Percentiles rank a stretch among this genome's conserved stretches.
Conservation (phyloP, 2,329 filamentous ascomycete genomes). For the Alternaria alternata region DNA sequence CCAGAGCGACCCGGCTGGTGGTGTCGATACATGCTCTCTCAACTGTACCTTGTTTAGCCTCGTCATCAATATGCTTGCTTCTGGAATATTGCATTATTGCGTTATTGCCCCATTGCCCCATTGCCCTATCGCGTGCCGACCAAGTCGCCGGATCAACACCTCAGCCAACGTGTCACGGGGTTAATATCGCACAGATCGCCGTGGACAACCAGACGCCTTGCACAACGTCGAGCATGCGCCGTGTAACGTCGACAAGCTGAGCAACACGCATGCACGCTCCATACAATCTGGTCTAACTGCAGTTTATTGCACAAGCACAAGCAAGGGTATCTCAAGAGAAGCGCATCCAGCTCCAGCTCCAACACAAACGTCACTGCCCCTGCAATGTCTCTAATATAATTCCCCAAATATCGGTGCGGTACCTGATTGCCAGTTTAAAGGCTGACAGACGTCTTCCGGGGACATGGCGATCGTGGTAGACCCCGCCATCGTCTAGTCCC, state of each 20-base stretch:
- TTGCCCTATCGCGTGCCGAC: slow-evolving; percentile 3
- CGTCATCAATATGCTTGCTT: slow-evolving; percentile 16
- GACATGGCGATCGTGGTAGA: neutral
- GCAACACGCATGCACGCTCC: slow-evolving; percentile 21
- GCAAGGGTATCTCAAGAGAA: slow-evolving; percentile 43
- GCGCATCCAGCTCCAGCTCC: slow-evolving; percentile 13
- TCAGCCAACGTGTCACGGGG: slow-evolving; percentile 25
- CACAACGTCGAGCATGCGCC: slow-evolving; percentile 34
- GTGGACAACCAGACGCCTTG: slow-evolving; percentile 20
- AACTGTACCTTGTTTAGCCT: neutral
- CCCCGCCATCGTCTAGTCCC: slow-evolving; percentile 8
- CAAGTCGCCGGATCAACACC: slow-evolving; percentile 16
- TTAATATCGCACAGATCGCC: slow-evolving; percentile 23
- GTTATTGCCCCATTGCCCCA: neutral
- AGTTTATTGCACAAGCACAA: slow-evolving; percentile 22
- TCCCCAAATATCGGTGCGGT: slow-evolving; percentile 4
- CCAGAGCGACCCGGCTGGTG: slow-evolving; percentile 17
- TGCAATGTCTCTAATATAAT: slow-evolving; percentile 1
- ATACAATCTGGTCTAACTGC: slow-evolving; percentile 23
- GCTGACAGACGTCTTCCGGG: neutral
- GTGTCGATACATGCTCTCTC: slow-evolving; percentile 6
- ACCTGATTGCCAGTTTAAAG: neutral
- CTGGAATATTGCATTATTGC: slow-evolving; percentile 14
- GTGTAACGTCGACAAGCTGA: slow-evolving; percentile 32
- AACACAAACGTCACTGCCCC: slow-evolving; percentile 9